Conservation (phyloP, 129 eudicot species). For the Gnaphalium uliginosum region DNA sequence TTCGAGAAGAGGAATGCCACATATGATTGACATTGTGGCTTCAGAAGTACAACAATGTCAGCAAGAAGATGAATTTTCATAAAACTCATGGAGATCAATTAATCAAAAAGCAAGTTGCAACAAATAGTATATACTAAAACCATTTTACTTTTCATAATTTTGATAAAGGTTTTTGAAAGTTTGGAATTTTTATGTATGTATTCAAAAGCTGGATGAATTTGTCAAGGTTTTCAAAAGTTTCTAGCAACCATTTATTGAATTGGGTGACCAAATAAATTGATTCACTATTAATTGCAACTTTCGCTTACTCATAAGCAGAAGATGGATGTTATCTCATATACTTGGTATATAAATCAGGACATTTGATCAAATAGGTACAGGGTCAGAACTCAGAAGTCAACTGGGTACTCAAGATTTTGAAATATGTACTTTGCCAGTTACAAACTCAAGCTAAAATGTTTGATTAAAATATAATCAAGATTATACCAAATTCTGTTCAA, state of each 20-base stretch:
- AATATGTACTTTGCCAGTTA: background rate
- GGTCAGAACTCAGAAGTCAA: background rate
- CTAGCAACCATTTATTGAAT: background rate
- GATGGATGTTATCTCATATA: background rate
- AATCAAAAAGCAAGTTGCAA: background rate
- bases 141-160: background rate
- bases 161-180: background rate
- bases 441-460: background rate
- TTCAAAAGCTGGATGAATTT: background rate
- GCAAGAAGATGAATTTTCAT: constrained; percentile 10
- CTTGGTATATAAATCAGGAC: background rate
- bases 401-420: background rate
- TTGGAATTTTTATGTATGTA: background rate
- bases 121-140: background rate
- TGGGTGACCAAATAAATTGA: background rate
- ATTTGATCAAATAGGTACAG: background rate
- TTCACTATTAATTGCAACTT: background rate
- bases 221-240: background rate
- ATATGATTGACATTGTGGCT: constrained; percentile 61
- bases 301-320: background rate
- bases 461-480: background rate
- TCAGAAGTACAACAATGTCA: constrained; percentile 15
- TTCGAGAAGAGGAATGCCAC: constrained; percentile 77
- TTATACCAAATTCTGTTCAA: background rate
- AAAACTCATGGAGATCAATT: background rate